A percentile compares a stretch with the other conserved stretches of the same genome.
These are phyloP conservation scores for Hyparrhenia diplandra DNA, from an alignment of 176 grass and related monocot species.

Conservation along the genomic window DNA sequence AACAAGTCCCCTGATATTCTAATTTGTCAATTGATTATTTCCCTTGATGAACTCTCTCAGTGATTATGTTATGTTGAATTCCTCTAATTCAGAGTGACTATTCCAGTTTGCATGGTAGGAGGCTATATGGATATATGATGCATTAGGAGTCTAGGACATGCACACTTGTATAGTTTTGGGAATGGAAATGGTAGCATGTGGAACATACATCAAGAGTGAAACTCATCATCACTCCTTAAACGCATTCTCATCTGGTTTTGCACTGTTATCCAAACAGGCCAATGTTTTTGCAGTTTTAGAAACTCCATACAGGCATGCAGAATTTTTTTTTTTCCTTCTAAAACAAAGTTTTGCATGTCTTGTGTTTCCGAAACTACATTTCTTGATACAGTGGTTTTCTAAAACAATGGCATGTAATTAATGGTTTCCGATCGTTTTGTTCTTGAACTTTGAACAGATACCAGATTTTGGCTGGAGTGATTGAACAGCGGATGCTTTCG, in stretches of 20 bases:
- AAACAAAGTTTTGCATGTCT: not conserved
- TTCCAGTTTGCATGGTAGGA: not conserved
- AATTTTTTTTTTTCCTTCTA: not conserved
- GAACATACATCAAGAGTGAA: not conserved
- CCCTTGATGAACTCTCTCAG: not conserved
- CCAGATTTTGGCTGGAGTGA: constrained; percentile 81
- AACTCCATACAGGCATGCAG: not conserved
- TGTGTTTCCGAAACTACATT: not conserved
- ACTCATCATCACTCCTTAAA: not conserved
- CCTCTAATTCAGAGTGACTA: not conserved
- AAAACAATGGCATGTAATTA: not conserved
- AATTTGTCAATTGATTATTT: constrained; percentile 16
- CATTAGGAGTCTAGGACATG: not conserved
- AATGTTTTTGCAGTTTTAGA: not conserved
- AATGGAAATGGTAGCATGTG: not conserved
- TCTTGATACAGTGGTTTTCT: not conserved
- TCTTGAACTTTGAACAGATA: constrained; percentile 67
- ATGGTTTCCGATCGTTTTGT: not conserved
- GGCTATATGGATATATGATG: not conserved
- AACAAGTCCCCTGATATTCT: not conserved
- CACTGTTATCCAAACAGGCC: not conserved
- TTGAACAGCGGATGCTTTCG: constrained; percentile 91
- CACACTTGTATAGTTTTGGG: not conserved
- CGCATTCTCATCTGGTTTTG: not conserved
- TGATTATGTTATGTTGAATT: constrained; percentile 14